phyloP scores from a whole-genome alignment of 2,329 filamentous ascomycete genomes.

The Verticillium isaacii region DNA sequence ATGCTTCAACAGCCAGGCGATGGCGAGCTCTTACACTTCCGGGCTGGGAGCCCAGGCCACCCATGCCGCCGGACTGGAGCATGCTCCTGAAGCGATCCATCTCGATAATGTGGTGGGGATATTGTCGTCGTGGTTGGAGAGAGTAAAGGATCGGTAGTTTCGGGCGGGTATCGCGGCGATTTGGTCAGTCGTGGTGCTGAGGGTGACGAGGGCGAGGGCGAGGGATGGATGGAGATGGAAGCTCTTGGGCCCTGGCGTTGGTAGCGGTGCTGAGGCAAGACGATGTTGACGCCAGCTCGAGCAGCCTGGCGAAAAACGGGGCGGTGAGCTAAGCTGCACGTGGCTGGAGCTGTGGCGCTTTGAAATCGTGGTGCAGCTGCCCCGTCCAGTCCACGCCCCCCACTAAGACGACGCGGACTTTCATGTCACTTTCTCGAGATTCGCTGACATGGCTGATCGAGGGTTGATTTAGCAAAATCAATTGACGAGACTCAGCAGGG shows the following conservation, averaged over 20 bases:
- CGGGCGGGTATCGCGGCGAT: neutral
- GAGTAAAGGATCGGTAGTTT: neutral
- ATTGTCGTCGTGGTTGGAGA: neutral
- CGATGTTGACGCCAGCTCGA: constrained; percentile 24
- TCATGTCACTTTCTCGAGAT: too few relatives aligned
- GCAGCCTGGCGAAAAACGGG: constrained; percentile 22
- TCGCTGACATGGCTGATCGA: too few relatives aligned
- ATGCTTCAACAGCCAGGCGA: neutral
- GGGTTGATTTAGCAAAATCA: too few relatives aligned
- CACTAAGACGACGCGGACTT: too few relatives aligned
- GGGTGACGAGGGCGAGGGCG: constrained; percentile 8
- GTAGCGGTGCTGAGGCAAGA: neutral
- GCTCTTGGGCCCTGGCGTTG: constrained; percentile 8
- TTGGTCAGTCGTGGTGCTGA: constrained; percentile 4
- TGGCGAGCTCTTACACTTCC: constrained; percentile 49
- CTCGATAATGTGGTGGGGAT: constrained; percentile 14
- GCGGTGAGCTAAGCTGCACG: neutral
- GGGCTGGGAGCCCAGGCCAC: constrained; percentile 54
- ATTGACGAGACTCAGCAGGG: too few relatives aligned
- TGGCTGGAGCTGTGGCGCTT: neutral
- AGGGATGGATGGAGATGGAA: constrained; percentile 9
- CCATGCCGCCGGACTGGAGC: constrained; percentile 72
- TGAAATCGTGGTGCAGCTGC: too few relatives aligned
- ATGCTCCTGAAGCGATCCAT: constrained; percentile 95
- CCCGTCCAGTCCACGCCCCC: too few relatives aligned